phyloP scores from a whole-genome alignment of 805 yeast genomes.

The Candida xiaguanensis region DNA sequence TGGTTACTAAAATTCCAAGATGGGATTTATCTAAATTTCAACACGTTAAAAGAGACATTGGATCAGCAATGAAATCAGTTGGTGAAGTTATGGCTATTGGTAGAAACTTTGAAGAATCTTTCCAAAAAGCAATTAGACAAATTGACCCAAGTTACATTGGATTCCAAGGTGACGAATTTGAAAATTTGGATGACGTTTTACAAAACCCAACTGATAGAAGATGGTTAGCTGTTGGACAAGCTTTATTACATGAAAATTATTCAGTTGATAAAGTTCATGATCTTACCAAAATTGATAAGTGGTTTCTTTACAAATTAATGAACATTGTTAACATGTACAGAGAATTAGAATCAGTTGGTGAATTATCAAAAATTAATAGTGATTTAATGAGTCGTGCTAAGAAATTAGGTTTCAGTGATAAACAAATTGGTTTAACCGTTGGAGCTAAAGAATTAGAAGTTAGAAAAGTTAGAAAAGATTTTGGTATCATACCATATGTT shows the following conservation, averaged over 20 bases:
- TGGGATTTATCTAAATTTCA: conserved; percentile 97
- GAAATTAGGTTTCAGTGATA: conserved; percentile 92
- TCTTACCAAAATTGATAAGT: conserved; percentile 86
- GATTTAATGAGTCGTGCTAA: conserved; percentile 78
- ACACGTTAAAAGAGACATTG: conserved; percentile 89
- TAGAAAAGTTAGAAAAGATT: conserved; percentile 74
- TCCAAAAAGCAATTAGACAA: conserved; percentile 96
- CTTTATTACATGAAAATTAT: conserved; percentile 85
- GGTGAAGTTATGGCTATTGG: conserved; percentile 99
- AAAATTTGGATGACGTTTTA: conserved; percentile 71
- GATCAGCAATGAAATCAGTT: conserved; percentile 96
- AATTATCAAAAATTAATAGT: conserved; percentile 53
- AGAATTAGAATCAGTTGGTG: conserved; percentile 63
- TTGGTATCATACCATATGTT: conserved; percentile 85
- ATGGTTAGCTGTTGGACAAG: conserved; percentile 98
- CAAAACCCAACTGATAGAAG: conserved; percentile 92
- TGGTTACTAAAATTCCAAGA: conserved; percentile 96
- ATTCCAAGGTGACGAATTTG: conserved; percentile 81
- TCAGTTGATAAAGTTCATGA: conserved; percentile 91
- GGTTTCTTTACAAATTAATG: conserved; percentile 92
- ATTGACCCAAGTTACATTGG: conserved; percentile 89
- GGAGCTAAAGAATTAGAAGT: conserved; percentile 74
- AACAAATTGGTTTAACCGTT: conserved; percentile 81
- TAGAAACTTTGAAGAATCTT: conserved; percentile 93
- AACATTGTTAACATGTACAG: conserved; percentile 89